Conservation (phyloP, 805 yeast genomes). For the Saccharomyces paradoxus region DNA sequence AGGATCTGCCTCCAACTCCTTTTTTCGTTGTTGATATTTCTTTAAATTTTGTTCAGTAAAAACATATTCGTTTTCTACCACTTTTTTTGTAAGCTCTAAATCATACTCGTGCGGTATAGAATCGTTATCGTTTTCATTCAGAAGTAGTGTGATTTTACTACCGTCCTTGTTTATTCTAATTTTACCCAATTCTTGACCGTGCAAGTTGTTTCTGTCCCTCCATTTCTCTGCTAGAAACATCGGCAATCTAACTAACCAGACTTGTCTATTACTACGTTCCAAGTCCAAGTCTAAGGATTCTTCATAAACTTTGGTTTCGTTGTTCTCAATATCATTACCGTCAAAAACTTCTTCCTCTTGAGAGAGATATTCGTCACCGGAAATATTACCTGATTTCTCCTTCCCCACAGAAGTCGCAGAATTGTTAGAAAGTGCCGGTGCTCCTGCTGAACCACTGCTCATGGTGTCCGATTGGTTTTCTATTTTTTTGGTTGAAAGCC, state of each 20-base stretch:
- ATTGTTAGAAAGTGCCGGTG: not conserved
- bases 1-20: slow-evolving; percentile 31
- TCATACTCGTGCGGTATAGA: slow-evolving; percentile 81
- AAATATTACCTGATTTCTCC: slow-evolving; percentile 8
- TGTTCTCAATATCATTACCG: slow-evolving; percentile 37
- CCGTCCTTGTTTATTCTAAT: slow-evolving; percentile 61
- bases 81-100: slow-evolving; percentile 64
- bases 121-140: slow-evolving; percentile 42
- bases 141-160: slow-evolving; percentile 44
- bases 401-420: not conserved
- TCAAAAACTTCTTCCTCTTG: slow-evolving; percentile 39
- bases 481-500: not conserved
- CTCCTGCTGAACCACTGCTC: not conserved
- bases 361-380: slow-evolving; percentile 35
- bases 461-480: not conserved
- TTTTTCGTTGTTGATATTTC: slow-evolving; percentile 38
- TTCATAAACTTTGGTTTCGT: slow-evolving; percentile 35
- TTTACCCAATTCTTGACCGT: slow-evolving; percentile 73
- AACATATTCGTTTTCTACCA: slow-evolving; percentile 77
- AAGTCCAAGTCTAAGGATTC: slow-evolving; percentile 77
- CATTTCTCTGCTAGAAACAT: slow-evolving; percentile 76
- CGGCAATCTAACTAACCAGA: slow-evolving; percentile 91
- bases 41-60: slow-evolving; percentile 79
- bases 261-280: slow-evolving; percentile 51
- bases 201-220: slow-evolving; percentile 52